Conservation (phyloP, 139 green algal genomes). For the Tetraselmis striata region DNA sequence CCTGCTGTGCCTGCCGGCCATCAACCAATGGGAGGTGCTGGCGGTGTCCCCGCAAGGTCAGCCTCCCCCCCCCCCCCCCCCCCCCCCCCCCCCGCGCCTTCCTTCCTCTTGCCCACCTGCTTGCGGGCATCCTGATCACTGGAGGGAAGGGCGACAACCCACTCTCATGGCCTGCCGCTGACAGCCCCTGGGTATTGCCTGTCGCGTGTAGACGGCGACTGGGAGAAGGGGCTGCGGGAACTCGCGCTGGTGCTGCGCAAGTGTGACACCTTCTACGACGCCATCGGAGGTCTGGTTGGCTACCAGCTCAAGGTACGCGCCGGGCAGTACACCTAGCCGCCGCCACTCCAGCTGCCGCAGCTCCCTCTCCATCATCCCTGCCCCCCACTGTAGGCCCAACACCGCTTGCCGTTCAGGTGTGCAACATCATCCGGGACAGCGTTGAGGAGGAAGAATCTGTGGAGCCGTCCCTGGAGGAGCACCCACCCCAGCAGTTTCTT, state of each 20-base stretch:
- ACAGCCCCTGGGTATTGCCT: not conserved
- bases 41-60: conserved; percentile 13
- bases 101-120: not conserved
- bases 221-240: conserved; percentile 7
- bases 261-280: conserved; percentile 88
- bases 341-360: not conserved
- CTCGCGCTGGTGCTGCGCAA: conserved; percentile 41
- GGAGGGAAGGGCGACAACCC: not conserved
- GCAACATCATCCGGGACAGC: conserved; percentile 44
- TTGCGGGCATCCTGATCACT: not conserved
- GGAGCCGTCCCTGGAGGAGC: not conserved
- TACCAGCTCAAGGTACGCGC: conserved; percentile 73
- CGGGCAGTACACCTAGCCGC: not conserved
- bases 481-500: not conserved
- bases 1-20: conserved; percentile 35
- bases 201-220: not conserved
- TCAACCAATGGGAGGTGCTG: conserved; percentile 50
- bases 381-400: not conserved
- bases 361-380: not conserved
- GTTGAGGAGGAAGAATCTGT: not conserved
- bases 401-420: conserved; percentile 46
- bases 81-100: no score
- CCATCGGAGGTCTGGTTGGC: conserved; percentile 86
- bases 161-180: not conserved
- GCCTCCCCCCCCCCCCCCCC: no score